Conservation (phyloP, 305 asterid species). For the Nicotiana rustica region DNA sequence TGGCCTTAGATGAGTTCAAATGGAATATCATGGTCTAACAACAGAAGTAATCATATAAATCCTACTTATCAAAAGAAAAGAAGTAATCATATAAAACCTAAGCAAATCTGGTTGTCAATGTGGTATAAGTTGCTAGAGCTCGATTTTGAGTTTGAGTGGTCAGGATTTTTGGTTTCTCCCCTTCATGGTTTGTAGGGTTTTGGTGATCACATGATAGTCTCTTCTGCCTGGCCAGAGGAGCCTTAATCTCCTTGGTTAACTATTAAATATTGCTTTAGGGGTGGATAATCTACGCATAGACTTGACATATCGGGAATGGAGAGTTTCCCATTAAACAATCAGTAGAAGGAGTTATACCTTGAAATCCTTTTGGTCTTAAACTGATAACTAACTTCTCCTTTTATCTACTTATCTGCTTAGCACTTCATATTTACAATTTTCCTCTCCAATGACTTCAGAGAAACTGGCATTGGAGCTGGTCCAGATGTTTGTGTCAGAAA, state of each 20-base stretch:
- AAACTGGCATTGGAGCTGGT: constrained; percentile 67
- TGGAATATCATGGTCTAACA: neutral
- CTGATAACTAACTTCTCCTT: neutral
- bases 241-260: constrained; percentile 7
- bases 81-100: neutral
- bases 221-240: neutral
- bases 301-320: neutral
- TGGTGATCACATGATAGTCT: constrained; percentile 18
- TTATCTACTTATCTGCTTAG: neutral
- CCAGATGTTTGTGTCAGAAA: constrained; percentile 73
- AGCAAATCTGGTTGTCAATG: neutral
- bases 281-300: neutral
- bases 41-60: neutral
- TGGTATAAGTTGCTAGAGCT: constrained; percentile 15
- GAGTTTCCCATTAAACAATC: neutral
- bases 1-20: too few species aligned
- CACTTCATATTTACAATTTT: constrained; percentile 5
- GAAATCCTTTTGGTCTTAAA: neutral
- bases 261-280: neutral
- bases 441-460: constrained; percentile 59
- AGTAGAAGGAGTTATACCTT: neutral
- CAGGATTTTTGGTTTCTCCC: neutral
- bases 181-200: neutral
- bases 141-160: neutral
- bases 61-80: neutral